Percentiles rank a stretch among this genome's conserved stretches.
Conservation (phyloP, 805 yeast genomes). For the Metschnikowia cerradonensis region DNA sequence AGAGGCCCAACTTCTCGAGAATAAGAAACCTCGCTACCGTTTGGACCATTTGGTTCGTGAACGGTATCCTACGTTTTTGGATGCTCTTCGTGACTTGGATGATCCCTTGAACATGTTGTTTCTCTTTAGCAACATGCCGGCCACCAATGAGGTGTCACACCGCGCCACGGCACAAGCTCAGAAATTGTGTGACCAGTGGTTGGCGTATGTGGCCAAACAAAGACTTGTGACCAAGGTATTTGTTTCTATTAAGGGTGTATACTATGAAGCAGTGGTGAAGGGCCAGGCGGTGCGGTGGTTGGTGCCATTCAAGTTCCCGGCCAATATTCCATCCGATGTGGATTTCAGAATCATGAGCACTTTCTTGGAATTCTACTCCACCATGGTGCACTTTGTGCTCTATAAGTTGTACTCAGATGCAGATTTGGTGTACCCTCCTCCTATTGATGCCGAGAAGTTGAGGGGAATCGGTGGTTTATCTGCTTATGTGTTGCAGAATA, state of each 20-base stretch:
- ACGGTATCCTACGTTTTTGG: constrained; percentile 90
- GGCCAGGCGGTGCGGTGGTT: constrained; percentile 97
- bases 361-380: constrained; percentile 91
- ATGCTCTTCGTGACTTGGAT: constrained; percentile 89
- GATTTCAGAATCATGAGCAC: constrained; percentile 97
- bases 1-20: constrained; percentile 83
- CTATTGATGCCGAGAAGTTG: constrained; percentile 63
- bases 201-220: constrained; percentile 87
- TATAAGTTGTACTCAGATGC: constrained; percentile 82
- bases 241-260: constrained; percentile 95
- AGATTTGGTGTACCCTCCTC: constrained; percentile 88
- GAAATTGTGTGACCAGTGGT: constrained; percentile 87
- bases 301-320: constrained; percentile 95
- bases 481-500: constrained; percentile 68
- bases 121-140: constrained; percentile 91
- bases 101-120: constrained; percentile 95
- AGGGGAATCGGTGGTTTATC: constrained; percentile 89
- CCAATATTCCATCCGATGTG: constrained; percentile 87
- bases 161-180: constrained; percentile 86
- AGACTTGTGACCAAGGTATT: constrained; percentile 80
- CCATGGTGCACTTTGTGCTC: constrained; percentile 81
- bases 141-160: constrained; percentile 76
- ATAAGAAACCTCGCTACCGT: constrained; percentile 75
- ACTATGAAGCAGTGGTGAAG: constrained; percentile 82
- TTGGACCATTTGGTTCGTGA: constrained; percentile 90